Evolutionary conservation across 2,329 filamentous ascomycete species (phyloP).

Genomic region (Zymoseptoria pseudotritici): DNA sequence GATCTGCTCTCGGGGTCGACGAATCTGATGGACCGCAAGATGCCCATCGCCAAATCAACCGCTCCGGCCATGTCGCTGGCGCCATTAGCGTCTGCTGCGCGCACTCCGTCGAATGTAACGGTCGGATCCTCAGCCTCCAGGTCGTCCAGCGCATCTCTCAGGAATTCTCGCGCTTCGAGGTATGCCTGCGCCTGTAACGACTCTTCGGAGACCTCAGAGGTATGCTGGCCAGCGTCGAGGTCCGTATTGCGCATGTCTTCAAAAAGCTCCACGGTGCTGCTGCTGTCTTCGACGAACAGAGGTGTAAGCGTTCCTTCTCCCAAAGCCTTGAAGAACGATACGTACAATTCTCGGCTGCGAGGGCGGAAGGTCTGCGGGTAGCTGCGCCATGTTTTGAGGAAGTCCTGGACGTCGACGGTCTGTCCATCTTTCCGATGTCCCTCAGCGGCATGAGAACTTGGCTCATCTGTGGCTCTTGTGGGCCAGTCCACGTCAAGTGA

Average conservation of each 20-base stretch:
- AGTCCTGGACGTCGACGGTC: not conserved
- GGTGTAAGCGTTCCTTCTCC: not conserved
- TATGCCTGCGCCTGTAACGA: not conserved
- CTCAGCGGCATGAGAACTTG: not conserved
- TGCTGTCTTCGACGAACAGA: not conserved
- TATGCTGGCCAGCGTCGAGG: not conserved
- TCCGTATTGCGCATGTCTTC: not conserved
- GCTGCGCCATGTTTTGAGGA: not conserved
- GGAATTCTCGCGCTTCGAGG: not conserved
- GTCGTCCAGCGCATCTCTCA: not conserved
- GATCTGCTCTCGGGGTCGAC: constrained; percentile 1
- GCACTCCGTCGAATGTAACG: not conserved
- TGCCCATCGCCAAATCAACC: constrained; percentile 4
- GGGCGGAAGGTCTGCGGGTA: not conserved
- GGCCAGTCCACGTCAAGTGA: not conserved
- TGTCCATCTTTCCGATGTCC: not conserved
- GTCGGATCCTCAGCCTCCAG: constrained; percentile 3
- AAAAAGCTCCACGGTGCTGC: not conserved
- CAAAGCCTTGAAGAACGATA: not conserved
- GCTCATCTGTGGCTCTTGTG: not conserved
- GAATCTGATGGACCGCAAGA: constrained; percentile 3
- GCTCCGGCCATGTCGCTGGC: not conserved
- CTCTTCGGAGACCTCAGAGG: not conserved
- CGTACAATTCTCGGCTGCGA: not conserved
- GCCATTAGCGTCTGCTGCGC: not conserved